A percentile compares a stretch with the other conserved stretches of the same genome.
These are phyloP conservation scores for Heimioporus sp. DNA, from an alignment of 768 basidiomycete genomes.

Conservation along the genomic window DNA sequence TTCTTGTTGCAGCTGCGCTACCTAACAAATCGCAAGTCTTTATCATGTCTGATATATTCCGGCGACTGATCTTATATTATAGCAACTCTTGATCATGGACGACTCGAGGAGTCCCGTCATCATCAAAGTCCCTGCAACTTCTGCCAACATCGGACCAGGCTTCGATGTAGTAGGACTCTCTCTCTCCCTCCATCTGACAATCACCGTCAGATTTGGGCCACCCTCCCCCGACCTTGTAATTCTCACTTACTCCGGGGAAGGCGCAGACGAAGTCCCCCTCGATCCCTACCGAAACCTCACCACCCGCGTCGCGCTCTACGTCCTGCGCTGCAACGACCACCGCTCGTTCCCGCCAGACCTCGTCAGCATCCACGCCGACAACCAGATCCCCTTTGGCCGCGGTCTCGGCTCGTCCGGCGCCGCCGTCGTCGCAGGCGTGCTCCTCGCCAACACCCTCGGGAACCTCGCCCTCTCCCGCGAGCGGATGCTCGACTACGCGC, in stretches of 20 bases:
- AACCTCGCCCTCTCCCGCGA: conserved; percentile 61
- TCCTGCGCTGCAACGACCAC: conserved; percentile 86
- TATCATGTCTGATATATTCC: neutral
- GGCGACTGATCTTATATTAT: too few species aligned
- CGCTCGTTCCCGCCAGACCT: conserved; percentile 74
- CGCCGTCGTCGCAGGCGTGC: conserved; percentile 96
- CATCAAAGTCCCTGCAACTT: conserved; percentile 93
- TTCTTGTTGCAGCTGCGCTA: neutral
- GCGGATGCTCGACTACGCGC: conserved; percentile 89
- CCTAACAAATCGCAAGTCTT: conserved; percentile 6
- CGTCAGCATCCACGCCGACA: conserved; percentile 66
- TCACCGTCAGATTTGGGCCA: conserved; percentile 54
- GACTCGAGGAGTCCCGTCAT: conserved; percentile 40
- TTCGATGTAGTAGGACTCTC: conserved; percentile 99
- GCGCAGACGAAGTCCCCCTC: conserved; percentile 87
- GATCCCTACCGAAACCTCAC: conserved; percentile 96
- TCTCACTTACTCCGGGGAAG: conserved; percentile 84
- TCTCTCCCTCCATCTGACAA: conserved; percentile 78
- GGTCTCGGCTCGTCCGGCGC: conserved; percentile 98
- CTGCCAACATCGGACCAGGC: conserved; percentile 97
- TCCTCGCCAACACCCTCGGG: conserved; percentile 85
- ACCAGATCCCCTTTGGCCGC: conserved; percentile 97
- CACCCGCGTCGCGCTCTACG: conserved; percentile 96
- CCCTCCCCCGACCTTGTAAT: conserved; percentile 48
- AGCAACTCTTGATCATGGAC: conserved; percentile 17